Conservation (phyloP, 2,329 filamentous ascomycete genomes). For the Neopestalotiopsis rosae region DNA sequence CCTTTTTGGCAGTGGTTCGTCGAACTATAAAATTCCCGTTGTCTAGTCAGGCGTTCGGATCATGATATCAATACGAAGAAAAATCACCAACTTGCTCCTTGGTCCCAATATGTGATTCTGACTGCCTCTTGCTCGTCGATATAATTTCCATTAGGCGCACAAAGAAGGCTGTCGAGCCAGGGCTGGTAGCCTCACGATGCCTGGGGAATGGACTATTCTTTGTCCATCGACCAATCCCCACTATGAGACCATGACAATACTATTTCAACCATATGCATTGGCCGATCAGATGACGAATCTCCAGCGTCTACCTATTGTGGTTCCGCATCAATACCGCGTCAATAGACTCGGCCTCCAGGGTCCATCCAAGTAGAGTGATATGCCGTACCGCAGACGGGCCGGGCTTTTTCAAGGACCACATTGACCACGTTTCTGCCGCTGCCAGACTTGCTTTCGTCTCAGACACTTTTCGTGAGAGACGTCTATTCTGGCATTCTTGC, state of each 20-base stretch:
- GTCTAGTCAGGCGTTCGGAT: conserved; percentile 14
- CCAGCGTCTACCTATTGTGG: neutral
- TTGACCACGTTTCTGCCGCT: neutral
- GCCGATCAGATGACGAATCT: neutral
- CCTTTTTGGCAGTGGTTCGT: conserved; percentile 21
- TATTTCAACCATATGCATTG: neutral
- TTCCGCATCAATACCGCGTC: conserved; percentile 1
- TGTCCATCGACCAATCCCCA: neutral
- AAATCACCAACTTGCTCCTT: neutral
- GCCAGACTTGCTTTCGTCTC: neutral
- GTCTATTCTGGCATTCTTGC: too few species aligned
- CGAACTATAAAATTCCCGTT: conserved; percentile 21
- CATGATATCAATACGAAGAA: conserved; percentile 11
- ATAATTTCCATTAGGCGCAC: neutral
- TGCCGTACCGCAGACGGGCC: neutral
- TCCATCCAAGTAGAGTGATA: neutral
- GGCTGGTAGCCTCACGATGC: neutral
- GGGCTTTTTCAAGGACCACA: neutral
- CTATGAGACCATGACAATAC: neutral
- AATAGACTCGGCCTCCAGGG: neutral
- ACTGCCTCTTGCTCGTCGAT: neutral
- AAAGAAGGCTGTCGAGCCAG: neutral
- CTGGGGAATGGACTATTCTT: neutral
- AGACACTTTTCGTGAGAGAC: too few species aligned
- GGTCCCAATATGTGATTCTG: neutral